Conservation (phyloP, 2,329 filamentous ascomycete species). For the Ophiostoma australiae region DNA sequence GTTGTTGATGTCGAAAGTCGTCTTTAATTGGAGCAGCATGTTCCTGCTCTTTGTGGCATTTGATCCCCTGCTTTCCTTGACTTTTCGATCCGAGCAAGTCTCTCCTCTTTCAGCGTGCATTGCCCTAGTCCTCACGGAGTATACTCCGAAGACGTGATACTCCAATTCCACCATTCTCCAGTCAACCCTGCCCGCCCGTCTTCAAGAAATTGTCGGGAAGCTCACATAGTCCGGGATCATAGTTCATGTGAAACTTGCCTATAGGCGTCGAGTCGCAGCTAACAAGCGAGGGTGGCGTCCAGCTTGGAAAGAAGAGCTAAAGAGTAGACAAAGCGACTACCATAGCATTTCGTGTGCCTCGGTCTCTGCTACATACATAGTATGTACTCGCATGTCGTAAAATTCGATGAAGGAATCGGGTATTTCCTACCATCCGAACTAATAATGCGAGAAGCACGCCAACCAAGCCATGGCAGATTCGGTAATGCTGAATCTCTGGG, state of each 20-base stretch:
- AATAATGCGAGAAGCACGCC: not conserved
- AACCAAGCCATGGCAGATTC: not conserved
- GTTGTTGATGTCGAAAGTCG: not conserved
- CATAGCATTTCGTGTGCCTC: not conserved
- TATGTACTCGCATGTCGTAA: not conserved
- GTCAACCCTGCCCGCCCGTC: not conserved
- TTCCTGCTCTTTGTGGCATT: not conserved
- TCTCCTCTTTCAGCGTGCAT: not conserved
- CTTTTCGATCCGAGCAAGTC: not conserved
- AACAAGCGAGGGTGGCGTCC: slow-evolving; percentile 9
- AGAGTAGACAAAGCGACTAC: not conserved
- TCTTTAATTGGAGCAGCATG: not conserved
- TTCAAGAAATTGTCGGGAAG: not conserved
- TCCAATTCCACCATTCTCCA: not conserved
- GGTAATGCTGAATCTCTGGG: not conserved
- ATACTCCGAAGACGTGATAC: not conserved
- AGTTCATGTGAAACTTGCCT: slow-evolving; percentile 4
- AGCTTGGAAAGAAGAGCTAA: not conserved
- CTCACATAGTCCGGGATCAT: not conserved
- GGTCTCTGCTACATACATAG: not conserved
- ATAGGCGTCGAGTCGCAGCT: not conserved
- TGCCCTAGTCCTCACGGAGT: not conserved
- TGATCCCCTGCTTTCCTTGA: not conserved
- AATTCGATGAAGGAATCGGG: not conserved
- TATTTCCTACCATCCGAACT: not conserved